Base-by-base conservation (phyloP, 768 basidiomycete genomes). In the Jaapia argillacea region DNA sequence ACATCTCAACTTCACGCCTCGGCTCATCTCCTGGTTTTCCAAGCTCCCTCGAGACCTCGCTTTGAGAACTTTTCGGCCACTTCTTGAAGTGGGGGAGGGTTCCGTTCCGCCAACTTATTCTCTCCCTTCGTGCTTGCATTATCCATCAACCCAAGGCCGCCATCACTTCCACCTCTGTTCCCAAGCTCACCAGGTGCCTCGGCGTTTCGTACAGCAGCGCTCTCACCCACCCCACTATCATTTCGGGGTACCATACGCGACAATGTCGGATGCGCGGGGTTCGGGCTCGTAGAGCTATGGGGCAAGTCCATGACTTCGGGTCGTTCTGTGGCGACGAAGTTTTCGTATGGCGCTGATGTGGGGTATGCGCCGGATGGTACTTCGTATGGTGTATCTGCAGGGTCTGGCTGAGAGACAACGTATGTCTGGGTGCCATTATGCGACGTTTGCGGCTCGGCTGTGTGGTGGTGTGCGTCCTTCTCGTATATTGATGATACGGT, bases 361-460 rank as follows among this genome's bases (percentile, higher is more conserved):
- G 61, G 63, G 54, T 60, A 64, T 23, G 81, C 83, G 50, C 84
- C 83, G 7, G 76, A 73, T 1, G 83, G 83, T n/a, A 86, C 81
- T 50, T 72, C 65, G 51, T 83, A 84, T 24, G 74, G 73, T 35
- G 68, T 71, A 44, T 77, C 57, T 44, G 75, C 64, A 25, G 74
- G 69, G 60, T 85, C 80, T 28, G 83, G 83, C 56, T 81, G 70
- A 24, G 80, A 83, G 49, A 85, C 83, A 49, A 85, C 80, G 53
- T 85, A 81, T 25, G 78, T 80, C 45, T 70, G 77, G 24, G 70
- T 68, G 25, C 75, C 77, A 26, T 64, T 57, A 27, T 59, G 60
- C 2, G 70, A 59, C 18, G 62, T 37, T 46, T 66, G 56, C 1
- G 75, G 72, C 52, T 81, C 77, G 25, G 70, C 54, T 20, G 70